Conservation (phyloP, 2,329 filamentous ascomycete species). For the Elsinoe arachidis region DNA sequence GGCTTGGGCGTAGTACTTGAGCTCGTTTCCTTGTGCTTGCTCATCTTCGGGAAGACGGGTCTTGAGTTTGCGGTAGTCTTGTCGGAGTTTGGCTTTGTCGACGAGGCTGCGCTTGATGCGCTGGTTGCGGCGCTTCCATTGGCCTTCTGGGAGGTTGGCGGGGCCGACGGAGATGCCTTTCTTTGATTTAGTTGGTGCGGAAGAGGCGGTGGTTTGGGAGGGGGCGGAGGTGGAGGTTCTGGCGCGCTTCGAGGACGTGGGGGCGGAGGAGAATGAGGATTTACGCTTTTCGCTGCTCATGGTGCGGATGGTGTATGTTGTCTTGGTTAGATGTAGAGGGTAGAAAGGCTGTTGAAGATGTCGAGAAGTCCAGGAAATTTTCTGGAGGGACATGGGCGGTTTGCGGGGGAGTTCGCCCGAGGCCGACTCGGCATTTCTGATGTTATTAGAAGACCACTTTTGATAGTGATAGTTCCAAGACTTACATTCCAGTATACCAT, state of each 20-base stretch:
- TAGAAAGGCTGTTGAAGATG: too few species aligned
- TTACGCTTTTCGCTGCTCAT: background rate
- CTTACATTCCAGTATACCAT: constrained; percentile 15
- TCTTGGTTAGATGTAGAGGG: too few species aligned
- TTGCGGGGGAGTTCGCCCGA: too few species aligned
- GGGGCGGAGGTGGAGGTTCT: constrained; percentile 45
- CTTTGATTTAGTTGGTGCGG: constrained; percentile 41
- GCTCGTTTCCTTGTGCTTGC: constrained; percentile 78
- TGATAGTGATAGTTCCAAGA: background rate
- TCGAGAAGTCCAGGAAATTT: too few species aligned
- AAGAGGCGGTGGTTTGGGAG: constrained; percentile 22
- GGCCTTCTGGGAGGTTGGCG: constrained; percentile 82
- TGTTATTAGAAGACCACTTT: background rate
- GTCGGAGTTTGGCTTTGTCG: constrained; percentile 86
- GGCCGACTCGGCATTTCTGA: background rate
- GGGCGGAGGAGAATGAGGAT: background rate
- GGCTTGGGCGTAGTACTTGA: constrained; percentile 52
- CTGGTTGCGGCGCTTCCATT: constrained; percentile 69
- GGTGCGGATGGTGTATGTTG: too few species aligned
- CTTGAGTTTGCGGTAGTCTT: constrained; percentile 83
- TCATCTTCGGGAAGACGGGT: constrained; percentile 37
- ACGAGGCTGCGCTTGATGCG: constrained; percentile 88
- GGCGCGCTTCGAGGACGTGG: background rate
- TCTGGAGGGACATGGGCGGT: too few species aligned
- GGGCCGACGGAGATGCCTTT: constrained; percentile 82